A percentile compares a stretch with the other conserved stretches of the same genome.
Evolutionary conservation across 345 rosid species (phyloP).

Genomic region (Limnanthes douglasii): DNA sequence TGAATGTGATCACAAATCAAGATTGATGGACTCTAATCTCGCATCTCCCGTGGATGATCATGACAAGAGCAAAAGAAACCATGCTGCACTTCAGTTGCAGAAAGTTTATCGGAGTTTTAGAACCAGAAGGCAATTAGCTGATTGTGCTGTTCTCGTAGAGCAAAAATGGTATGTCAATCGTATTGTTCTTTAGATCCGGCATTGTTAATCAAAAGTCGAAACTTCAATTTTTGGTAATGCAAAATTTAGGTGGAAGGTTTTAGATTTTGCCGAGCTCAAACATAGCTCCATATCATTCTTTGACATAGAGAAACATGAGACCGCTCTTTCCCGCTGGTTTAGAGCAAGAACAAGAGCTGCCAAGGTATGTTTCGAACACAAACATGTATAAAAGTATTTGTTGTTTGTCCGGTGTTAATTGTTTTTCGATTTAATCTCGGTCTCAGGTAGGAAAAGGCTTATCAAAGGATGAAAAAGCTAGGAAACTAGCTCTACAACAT

Average conservation of each 20-base stretch:
- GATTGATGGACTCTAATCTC: too few relatives aligned
- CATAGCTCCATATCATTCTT: slow-evolving; percentile 86
- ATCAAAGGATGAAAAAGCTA: slow-evolving; percentile 72
- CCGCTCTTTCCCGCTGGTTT: slow-evolving; percentile 81
- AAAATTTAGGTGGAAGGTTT: slow-evolving; percentile 65
- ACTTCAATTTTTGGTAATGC: slow-evolving; percentile 1
- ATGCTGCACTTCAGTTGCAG: slow-evolving; percentile 75
- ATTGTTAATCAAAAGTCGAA: not conserved
- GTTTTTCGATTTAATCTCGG: not conserved
- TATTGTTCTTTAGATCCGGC: slow-evolving; percentile 1
- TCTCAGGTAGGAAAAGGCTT: slow-evolving; percentile 84
- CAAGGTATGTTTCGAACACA: slow-evolving; percentile 27
- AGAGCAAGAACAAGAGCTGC: slow-evolving; percentile 86
- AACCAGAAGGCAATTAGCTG: slow-evolving; percentile 80
- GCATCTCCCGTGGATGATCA: slow-evolving; percentile 6
- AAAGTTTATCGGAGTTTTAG: slow-evolving; percentile 89
- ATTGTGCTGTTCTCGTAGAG: slow-evolving; percentile 86
- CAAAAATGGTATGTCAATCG: slow-evolving; percentile 62
- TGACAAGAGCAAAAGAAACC: slow-evolving; percentile 11
- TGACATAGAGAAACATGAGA: slow-evolving; percentile 64
- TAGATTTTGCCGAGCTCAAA: slow-evolving; percentile 89
- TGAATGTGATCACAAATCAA: slow-evolving; percentile 11
- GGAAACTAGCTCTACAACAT: slow-evolving; percentile 83
- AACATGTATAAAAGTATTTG: not conserved
- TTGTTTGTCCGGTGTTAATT: not conserved